Base-by-base conservation (phyloP, 129 eudicot species). In the Logfia minima region DNA sequence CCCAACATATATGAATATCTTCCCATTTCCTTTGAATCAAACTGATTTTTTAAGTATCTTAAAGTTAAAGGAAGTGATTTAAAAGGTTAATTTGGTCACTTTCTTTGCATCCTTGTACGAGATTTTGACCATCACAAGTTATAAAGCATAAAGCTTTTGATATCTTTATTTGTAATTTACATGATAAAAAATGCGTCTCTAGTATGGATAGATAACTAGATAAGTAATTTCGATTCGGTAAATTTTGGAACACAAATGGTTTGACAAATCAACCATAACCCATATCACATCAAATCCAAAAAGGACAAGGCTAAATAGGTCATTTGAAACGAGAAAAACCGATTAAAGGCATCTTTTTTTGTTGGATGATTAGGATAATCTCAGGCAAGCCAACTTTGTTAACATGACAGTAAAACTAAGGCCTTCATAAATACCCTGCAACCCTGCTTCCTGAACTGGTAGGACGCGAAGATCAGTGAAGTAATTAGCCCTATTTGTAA, bases 81-180 rank as follows among this genome's bases (percentile, higher is more conserved):
- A 8, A 71, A 68, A 79, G 82, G 58, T 62, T 56, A 66, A 23
- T 65, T 79, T 65, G 43, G 76, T 69, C 82, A 66, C 70, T 63
- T 62, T 11, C 24, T 3, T 51, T 29, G 16, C 16, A n/a, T 41
- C 64, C 64, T 6, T 21, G 26, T 45, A 45, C 13, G 3, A 45
- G 53, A 45, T 45, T 13, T 45, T 45, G 18, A 39, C 48, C 60
- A 53, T 53, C 6, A 26, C 17, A 11, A 24, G 66, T 32, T 72
- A 59, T 56, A 70, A 51, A 71, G 45, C 45, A 35, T 39, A 21
- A 60, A 70, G 23, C 13, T 45, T 26, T 23, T 14, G 13, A 41
- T 22, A 26, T 23, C 4, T 43, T 41, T 24, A 62, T 62, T 62
- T 16, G 6, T 24, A 28, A 23, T 8, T 45, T 51, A 18, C 62